Conservation (phyloP, 805 yeast species). For the Blastobotrys peoriensis region DNA sequence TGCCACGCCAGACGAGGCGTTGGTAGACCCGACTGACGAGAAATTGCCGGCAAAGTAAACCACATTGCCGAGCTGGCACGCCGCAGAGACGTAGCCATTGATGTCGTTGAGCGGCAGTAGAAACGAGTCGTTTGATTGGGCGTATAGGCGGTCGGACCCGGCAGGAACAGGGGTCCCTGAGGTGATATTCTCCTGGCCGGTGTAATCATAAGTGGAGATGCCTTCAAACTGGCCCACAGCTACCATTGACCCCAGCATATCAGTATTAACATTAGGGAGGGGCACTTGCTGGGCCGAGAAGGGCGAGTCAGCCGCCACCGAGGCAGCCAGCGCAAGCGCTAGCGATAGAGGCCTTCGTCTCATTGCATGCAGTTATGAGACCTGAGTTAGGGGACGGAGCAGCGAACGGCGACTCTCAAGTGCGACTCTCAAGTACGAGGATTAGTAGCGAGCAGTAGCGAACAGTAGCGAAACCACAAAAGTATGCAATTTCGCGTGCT, state of each 20-base stretch:
- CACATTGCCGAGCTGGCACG: slow-evolving; percentile 21
- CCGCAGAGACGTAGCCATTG: slow-evolving; percentile 16
- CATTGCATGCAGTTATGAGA: no score
- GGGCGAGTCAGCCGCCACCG: neutral
- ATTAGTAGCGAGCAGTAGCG: no score
- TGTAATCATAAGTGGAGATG: slow-evolving; percentile 31
- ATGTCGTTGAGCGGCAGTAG: slow-evolving; percentile 12
- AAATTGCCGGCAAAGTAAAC: slow-evolving; percentile 29
- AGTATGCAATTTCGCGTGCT: no score
- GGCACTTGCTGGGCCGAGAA: slow-evolving; percentile 16
- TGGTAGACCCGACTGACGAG: slow-evolving; percentile 18
- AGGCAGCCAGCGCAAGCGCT: neutral
- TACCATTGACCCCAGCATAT: slow-evolving; percentile 26
- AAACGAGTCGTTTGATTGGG: slow-evolving; percentile 21
- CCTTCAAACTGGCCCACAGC: slow-evolving; percentile 36
- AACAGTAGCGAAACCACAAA: no score
- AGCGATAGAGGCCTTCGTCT: no score
- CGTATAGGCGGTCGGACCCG: slow-evolving; percentile 13
- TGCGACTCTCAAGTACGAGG: no score
- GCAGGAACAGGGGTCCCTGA: slow-evolving; percentile 8
- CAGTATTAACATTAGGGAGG: slow-evolving; percentile 20
- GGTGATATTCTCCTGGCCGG: slow-evolving; percentile 32
- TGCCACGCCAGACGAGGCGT: slow-evolving; percentile 22
- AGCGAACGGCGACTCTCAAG: no score
- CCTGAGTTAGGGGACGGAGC: no score